phyloP scores from a whole-genome alignment of 495 filamentous ascomycete species.

The Trichoderma parareesei region DNA sequence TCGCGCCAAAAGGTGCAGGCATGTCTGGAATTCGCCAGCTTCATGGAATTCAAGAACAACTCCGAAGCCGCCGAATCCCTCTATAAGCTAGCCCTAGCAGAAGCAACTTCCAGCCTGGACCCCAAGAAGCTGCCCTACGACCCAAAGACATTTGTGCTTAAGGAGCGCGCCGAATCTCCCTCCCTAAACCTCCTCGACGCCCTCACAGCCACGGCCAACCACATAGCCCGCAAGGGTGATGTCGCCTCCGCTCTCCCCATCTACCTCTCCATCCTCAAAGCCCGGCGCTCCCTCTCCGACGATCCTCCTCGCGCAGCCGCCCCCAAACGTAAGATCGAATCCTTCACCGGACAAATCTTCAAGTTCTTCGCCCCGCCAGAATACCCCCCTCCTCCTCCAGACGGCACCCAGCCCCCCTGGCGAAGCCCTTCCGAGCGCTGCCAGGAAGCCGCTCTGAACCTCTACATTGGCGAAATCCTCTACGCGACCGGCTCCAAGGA shows the following conservation, averaged over 20 bases:
- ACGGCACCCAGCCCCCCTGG: constrained; percentile 56
- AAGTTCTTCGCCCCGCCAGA: constrained; percentile 41
- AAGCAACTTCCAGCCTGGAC: constrained; percentile 43
- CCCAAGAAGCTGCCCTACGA: constrained; percentile 46
- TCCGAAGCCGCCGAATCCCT: constrained; percentile 53
- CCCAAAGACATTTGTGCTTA: constrained; percentile 50
- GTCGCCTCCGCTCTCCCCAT: constrained; percentile 66
- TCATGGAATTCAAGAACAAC: constrained; percentile 67
- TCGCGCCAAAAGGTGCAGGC: constrained; percentile 67
- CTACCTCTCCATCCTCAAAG: constrained; percentile 74
- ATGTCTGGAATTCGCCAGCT: constrained; percentile 71
- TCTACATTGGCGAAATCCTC: constrained; percentile 90
- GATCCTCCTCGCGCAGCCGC: constrained; percentile 10
- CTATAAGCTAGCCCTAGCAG: constrained; percentile 64
- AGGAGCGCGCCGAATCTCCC: constrained; percentile 40
- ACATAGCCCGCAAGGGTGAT: constrained; percentile 60
- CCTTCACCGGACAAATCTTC: constrained; percentile 22
- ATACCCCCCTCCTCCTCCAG: constrained; percentile 57
- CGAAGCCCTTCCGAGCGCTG: constrained; percentile 57
- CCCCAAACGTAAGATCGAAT: constrained; percentile 15
- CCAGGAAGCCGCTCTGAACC: constrained; percentile 76
- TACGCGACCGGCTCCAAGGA: constrained; percentile 51
- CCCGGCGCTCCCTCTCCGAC: constrained; percentile 42
- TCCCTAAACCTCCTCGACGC: constrained; percentile 66
- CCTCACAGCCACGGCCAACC: constrained; percentile 67